A percentile compares a stretch with the other conserved stretches of the same genome.
Conservation (phyloP, 768 basidiomycete species). For the Leccinum fibrillosum region DNA sequence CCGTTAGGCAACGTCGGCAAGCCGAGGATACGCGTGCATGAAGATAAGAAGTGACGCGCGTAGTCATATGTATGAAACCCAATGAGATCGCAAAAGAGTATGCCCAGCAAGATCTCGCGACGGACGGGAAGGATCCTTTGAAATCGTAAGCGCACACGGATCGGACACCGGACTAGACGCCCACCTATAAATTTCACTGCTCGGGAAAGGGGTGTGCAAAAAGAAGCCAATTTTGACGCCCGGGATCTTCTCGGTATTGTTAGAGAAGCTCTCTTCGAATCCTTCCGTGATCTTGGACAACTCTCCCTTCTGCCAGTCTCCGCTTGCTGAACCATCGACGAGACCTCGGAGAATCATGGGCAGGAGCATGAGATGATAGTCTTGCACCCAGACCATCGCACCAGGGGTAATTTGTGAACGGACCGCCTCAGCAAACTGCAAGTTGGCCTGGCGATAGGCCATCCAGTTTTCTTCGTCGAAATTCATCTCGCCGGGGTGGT, state of each 20-base stretch:
- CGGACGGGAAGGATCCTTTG: conserved; percentile 91
- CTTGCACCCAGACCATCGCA: conserved; percentile 99
- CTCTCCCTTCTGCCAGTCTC: conserved; percentile 58
- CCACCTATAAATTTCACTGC: conserved; percentile 94
- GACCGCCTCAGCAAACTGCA: conserved; percentile 90
- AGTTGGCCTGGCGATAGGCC: conserved; percentile 95
- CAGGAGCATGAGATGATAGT: conserved; percentile 96
- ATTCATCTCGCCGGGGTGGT: conserved; percentile 99
- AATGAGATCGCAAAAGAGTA: conserved; percentile 94
- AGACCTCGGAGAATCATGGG: conserved; percentile 92
- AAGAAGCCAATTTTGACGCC: conserved; percentile 97
- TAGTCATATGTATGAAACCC: conserved; percentile 99
- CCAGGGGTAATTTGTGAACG: conserved; percentile 74
- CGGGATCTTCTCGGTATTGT: conserved; percentile 40
- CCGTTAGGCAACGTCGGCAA: conserved; percentile 98
- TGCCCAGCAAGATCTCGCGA: conserved; percentile 93
- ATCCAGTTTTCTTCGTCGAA: conserved; percentile 99
- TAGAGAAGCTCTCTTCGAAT: conserved; percentile 46
- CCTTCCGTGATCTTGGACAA: conserved; percentile 72
- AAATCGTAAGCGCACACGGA: conserved; percentile 2
- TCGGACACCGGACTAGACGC: conserved; percentile 27
- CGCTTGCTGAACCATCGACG: conserved; percentile 65
- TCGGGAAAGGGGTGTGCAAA: conserved; percentile 97
- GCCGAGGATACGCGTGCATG: conserved; percentile 93
- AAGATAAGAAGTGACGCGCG: conserved; percentile 98